These are phyloP conservation scores for Elaeagnus macrophylla DNA, from an alignment of 306 rosid species.

Conservation along the genomic window DNA sequence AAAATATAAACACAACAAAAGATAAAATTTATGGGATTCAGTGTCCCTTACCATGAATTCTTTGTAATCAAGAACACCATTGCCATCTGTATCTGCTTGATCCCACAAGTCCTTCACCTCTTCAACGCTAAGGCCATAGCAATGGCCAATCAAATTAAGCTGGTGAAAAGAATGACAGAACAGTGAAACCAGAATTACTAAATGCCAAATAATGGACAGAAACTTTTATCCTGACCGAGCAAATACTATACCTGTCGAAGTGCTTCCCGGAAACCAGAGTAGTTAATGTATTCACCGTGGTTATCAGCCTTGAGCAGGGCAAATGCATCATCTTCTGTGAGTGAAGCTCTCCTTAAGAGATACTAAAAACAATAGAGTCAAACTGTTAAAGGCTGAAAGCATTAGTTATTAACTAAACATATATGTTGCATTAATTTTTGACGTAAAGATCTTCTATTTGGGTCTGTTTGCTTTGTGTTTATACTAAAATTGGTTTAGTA, in stretches of 20 bases:
- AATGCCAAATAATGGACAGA: background rate
- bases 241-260: slow-evolving; percentile 43
- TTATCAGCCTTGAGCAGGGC: slow-evolving; percentile 59
- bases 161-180: slow-evolving; percentile 22
- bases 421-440: background rate
- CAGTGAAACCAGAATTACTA: background rate
- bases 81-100: slow-evolving; percentile 57
- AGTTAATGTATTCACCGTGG: slow-evolving; percentile 50
- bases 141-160: slow-evolving; percentile 64
- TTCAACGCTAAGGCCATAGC: slow-evolving; percentile 50
- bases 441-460: no score
- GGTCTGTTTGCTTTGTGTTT: no score
- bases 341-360: slow-evolving; percentile 49
- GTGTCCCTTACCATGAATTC: slow-evolving; percentile 47
- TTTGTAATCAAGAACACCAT: slow-evolving; percentile 48
- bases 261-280: slow-evolving; percentile 66
- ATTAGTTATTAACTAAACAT: background rate
- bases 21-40: background rate
- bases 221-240: background rate
- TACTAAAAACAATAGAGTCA: slow-evolving; percentile 40
- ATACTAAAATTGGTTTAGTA: no score
- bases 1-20: background rate
- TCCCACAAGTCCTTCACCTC: slow-evolving; percentile 66
- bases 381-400: slow-evolving; percentile 14
- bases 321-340: slow-evolving; percentile 60